Base-by-base conservation (phyloP, 306 rosid species). In the Begonia peltatifolia region DNA sequence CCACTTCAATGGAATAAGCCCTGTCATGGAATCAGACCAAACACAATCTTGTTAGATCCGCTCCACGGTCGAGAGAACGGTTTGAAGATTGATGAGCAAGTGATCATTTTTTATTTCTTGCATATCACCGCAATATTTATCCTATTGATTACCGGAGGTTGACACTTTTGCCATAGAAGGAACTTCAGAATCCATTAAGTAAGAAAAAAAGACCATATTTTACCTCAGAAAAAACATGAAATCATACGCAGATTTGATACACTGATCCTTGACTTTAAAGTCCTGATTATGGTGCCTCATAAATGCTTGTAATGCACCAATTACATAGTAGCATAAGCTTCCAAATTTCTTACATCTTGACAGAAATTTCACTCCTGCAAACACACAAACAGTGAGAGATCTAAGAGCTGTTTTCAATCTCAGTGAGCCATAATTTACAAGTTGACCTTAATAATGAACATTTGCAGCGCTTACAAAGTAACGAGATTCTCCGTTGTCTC, bases 251-350 rank as follows among this genome's bases (percentile, higher is more conserved):
- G 23, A 20, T 20, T 20, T 20, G 23, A 58, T n/a, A 72, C 20
- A 15, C 69, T 66, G 55, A 86, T n/a, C 99, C 90, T 80, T 90
- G 75, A 90, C 75, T 68, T 75, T 86, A 43, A 90, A 53, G 56
- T 83, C 86, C 70, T 73, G 81, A 62, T 90, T 90, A 52, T 30
- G 61, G 73, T 90, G 99, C 59, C 99, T 92, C 61, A 78, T 68
- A 76, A 90, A 90, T 63, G 81, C 95, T 60, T 79, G 93, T 76
- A 90, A 75, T 50, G 97, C 78, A 71, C 95, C 97, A 63, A 90
- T 71, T 49, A 90, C 64, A 52, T 90, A 90, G 71, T 30, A 90
- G 71, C 99, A 85, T 53, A 90, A 68, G 58, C 80, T 85, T 48
- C 95, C 99, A 47, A 85, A 83, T 68, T 71, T 83, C 75, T 90